Base-by-base conservation (phyloP, 106 monocot species). In the Cymbidium sinense region DNA sequence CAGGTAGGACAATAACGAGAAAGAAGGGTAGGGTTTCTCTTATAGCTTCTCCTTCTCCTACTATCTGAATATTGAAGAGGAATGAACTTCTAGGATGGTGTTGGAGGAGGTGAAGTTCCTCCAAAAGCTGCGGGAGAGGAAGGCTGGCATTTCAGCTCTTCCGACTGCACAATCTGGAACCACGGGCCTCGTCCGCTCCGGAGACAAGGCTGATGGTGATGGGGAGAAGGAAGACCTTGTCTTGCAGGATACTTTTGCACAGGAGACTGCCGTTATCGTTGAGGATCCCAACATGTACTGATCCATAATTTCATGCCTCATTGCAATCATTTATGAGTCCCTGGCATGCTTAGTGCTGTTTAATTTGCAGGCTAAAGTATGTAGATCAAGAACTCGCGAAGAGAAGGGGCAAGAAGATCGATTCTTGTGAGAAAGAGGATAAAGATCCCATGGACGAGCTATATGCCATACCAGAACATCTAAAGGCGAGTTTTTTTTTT, bases 211-310 rank as follows among this genome's bases (percentile, higher is more conserved):
- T 18, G 87, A 73, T 2, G 91, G 79, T 4, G 92, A 85, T 35
- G 89, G 87, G 20, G 94, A 89, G 80, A 91, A 91, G 83, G 91
- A 94, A 74, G 94, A 94, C 20, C 83, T 94, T 15, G 94, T 94
- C 31, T 84, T 94, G 35, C 94, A 94, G 84, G 94, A 94, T 70
- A 98, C 98, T 43, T 98, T 98, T 64, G 98, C 98, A 3, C 98
- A 98, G 83, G 98, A 99, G 78, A 99, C 94, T 17, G 94, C 92
- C 55, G 92, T 95, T 82, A 99, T 92, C 64, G 54, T 94, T 30
- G 98, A 99, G 79, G 94, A 99, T 69, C 98, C 98, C 65, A 94
- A 99, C 83, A 99, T 99, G 98, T 98, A 78, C 13, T 50, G 75
- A 33, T 52, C 34, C 17, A 2, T 55, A 19, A 31, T 20, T 52